Percentiles rank a stretch among this genome's conserved stretches.
Evolutionary conservation across 1,284 basidiomycete species (phyloP).

Genomic region (Cutaneotrichosporon sp.): DNA sequence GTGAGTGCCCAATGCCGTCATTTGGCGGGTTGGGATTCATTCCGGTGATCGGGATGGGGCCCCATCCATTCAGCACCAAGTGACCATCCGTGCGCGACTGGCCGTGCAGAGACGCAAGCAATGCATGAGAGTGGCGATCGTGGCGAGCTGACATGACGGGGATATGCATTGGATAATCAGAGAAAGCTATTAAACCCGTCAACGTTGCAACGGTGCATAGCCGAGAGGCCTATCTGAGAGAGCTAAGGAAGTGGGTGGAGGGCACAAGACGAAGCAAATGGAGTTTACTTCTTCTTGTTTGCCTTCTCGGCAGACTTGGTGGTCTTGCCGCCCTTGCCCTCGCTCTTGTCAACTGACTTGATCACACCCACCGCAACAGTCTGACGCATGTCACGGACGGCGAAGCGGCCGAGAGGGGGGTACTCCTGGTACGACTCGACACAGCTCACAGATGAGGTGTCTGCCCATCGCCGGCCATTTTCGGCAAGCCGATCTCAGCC

Average conservation of each 20-base stretch:
- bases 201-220: neutral
- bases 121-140: too few species aligned
- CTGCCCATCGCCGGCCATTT: too few species aligned
- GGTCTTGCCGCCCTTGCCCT: conserved; percentile 73
- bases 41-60: too few species aligned
- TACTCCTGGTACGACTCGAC: conserved; percentile 98
- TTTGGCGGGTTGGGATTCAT: too few species aligned
- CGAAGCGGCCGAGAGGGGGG: conserved; percentile 92
- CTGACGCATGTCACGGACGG: conserved; percentile 97
- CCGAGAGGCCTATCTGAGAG: neutral
- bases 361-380: conserved; percentile 97
- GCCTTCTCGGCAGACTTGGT: conserved; percentile 11
- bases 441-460: too few species aligned
- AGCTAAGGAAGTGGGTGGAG: neutral
- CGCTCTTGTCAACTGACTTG: conserved; percentile 78
- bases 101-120: too few species aligned
- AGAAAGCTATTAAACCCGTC: neutral
- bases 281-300: conserved; percentile 11
- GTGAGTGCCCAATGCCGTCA: too few species aligned
- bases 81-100: too few species aligned
- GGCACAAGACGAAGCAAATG: neutral
- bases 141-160: too few species aligned
- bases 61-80: too few species aligned
- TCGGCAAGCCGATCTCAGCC: too few species aligned
- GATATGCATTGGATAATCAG: too few species aligned